Conservation (phyloP, 768 basidiomycete species). For the Scleroderma bovista region DNA sequence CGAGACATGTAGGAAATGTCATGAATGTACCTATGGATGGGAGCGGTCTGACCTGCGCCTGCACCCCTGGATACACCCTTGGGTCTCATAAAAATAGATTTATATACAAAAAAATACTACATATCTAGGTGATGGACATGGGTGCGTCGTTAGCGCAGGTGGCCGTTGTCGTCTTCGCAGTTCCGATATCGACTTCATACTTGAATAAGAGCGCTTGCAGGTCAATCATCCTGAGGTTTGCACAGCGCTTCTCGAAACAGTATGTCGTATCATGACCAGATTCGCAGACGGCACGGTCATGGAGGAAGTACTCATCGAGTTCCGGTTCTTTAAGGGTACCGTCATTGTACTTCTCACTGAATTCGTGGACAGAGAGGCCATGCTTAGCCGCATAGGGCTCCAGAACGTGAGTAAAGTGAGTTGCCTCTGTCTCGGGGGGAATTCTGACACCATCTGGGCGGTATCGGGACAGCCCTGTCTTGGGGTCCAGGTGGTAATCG, state of each 20-base stretch:
- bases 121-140: too few relatives aligned
- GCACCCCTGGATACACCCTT: too few relatives aligned
- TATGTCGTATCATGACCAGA: slow-evolving; percentile 96
- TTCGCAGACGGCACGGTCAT: slow-evolving; percentile 94
- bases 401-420: slow-evolving; percentile 96
- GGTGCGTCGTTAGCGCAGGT: too few relatives aligned
- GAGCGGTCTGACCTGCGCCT: too few relatives aligned
- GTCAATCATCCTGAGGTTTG: slow-evolving; percentile 95
- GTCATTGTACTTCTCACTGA: slow-evolving; percentile 93
- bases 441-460: slow-evolving; percentile 93
- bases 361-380: slow-evolving; percentile 90
- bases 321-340: slow-evolving; percentile 76
- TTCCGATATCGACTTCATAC: slow-evolving; percentile 98
- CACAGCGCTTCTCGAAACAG: slow-evolving; percentile 95
- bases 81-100: too few relatives aligned
- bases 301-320: slow-evolving; percentile 96
- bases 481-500: slow-evolving; percentile 88
- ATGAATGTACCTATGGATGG: too few relatives aligned
- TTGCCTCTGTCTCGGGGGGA: slow-evolving; percentile 97
- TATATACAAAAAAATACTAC: too few relatives aligned
- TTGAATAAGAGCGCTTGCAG: slow-evolving; percentile 95
- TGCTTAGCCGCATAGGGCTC: slow-evolving; percentile 92
- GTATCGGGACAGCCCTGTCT: slow-evolving; percentile 91
- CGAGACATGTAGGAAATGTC: too few relatives aligned
- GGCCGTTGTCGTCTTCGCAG: too few relatives aligned